These are phyloP conservation scores for Sugiyamaella valdiviana DNA, from an alignment of 805 yeast species.

Conservation along the genomic window DNA sequence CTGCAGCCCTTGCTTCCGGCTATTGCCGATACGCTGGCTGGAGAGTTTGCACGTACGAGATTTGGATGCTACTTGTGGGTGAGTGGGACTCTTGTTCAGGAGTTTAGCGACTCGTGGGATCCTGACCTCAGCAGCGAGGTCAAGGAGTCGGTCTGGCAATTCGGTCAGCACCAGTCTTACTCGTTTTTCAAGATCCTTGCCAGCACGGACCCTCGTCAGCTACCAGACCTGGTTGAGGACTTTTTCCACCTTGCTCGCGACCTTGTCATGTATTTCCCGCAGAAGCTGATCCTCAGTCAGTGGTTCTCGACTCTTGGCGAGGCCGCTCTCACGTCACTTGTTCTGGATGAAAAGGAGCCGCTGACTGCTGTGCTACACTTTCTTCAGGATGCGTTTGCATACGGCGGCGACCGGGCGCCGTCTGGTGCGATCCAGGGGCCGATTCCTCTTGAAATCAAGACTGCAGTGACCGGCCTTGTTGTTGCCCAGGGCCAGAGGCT, in stretches of 20 bases:
- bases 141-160: constrained; percentile 61
- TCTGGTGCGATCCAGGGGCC: constrained; percentile 48
- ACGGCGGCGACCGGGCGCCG: constrained; percentile 82
- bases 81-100: constrained; percentile 67
- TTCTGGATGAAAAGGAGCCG: constrained; percentile 64
- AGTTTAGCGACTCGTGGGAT: constrained; percentile 44
- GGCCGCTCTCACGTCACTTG: constrained; percentile 50
- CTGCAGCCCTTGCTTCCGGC: constrained; percentile 54
- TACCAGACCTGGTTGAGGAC: constrained; percentile 77
- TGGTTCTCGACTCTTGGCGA: constrained; percentile 43
- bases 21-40: constrained; percentile 59
- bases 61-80: constrained; percentile 88
- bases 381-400: constrained; percentile 71
- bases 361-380: constrained; percentile 64
- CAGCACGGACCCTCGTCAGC: constrained; percentile 41
- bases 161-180: constrained; percentile 60
- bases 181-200: constrained; percentile 43
- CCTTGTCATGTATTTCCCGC: constrained; percentile 67
- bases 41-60: constrained; percentile 62
- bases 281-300: constrained; percentile 41
- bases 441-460: constrained; percentile 51
- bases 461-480: constrained; percentile 43
- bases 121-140: constrained; percentile 39
- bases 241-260: constrained; percentile 77
- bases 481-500: constrained; percentile 50